A percentile compares a stretch with the other conserved stretches of the same genome.
Conservation (phyloP, 306 rosid species). For the Luffa aegyptiaca region DNA sequence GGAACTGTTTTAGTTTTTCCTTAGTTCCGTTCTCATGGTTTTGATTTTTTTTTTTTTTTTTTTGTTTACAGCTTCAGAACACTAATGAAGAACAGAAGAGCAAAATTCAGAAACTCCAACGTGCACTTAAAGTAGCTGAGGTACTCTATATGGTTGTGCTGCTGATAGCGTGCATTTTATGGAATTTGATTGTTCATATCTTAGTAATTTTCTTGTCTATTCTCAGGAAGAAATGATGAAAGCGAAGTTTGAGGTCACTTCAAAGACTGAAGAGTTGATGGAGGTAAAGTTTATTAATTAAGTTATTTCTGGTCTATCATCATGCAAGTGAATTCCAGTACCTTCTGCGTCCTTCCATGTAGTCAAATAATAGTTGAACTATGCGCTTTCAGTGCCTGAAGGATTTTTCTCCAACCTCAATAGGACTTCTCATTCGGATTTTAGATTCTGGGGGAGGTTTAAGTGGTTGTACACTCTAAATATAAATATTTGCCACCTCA, state of each 20-base stretch:
- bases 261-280: constrained; percentile 39
- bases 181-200: neutral
- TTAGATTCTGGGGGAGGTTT: neutral
- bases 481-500: neutral
- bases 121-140: constrained; percentile 61
- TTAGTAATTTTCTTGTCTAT: constrained; percentile 12
- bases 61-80: constrained; percentile 50
- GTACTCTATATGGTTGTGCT: constrained; percentile 30
- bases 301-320: constrained; percentile 6
- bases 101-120: constrained; percentile 54
- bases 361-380: neutral
- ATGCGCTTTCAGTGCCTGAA: neutral
- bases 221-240: constrained; percentile 79
- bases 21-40: neutral
- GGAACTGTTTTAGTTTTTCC: neutral
- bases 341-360: neutral
- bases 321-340: neutral
- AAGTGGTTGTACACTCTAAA: neutral
- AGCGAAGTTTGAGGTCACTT: constrained; percentile 67
- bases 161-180: neutral
- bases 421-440: neutral
- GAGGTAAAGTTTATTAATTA: constrained; percentile 36
- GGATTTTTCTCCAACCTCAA: neutral
- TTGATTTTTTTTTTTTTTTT: constrained; percentile 5
- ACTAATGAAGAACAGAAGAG: constrained; percentile 54